A percentile compares a stretch with the other conserved stretches of the same genome.
Conservation (phyloP, 1,139 yeast genomes). For the Zygosaccharomyces sapae region DNA sequence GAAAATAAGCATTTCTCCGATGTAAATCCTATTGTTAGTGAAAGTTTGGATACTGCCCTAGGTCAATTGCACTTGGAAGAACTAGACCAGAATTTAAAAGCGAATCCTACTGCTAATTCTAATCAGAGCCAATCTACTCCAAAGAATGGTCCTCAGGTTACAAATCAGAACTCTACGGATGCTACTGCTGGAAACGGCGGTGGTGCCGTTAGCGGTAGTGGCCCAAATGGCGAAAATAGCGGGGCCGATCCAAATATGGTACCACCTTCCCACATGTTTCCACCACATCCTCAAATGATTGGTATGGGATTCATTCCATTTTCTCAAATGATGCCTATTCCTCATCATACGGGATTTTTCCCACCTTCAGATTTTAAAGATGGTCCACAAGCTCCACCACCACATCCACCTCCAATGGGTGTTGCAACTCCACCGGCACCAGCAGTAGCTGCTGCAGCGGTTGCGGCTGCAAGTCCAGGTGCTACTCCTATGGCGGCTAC, state of each 20-base stretch:
- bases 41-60: constrained; percentile 32
- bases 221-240: neutral
- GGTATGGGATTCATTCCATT: constrained; percentile 33
- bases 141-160: neutral
- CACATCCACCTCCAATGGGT: constrained; percentile 18
- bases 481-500: neutral
- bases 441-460: neutral
- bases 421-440: neutral
- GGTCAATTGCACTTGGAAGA: constrained; percentile 34
- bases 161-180: neutral
- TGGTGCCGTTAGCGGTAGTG: neutral
- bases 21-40: constrained; percentile 22
- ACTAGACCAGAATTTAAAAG: constrained; percentile 9
- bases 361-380: constrained; percentile 28
- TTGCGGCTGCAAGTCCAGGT: constrained; percentile 1
- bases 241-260: constrained; percentile 7
- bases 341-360: constrained; percentile 30
- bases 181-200: neutral
- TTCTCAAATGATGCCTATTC: constrained; percentile 36
- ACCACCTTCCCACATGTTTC: constrained; percentile 24
- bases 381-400: constrained; percentile 17
- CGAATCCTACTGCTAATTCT: constrained; percentile 1
- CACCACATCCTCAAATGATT: constrained; percentile 30
- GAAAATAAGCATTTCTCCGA: constrained; percentile 7
- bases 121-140: neutral